Conservation (phyloP, 257 asterid genomes). For the Solanum virginianum region DNA sequence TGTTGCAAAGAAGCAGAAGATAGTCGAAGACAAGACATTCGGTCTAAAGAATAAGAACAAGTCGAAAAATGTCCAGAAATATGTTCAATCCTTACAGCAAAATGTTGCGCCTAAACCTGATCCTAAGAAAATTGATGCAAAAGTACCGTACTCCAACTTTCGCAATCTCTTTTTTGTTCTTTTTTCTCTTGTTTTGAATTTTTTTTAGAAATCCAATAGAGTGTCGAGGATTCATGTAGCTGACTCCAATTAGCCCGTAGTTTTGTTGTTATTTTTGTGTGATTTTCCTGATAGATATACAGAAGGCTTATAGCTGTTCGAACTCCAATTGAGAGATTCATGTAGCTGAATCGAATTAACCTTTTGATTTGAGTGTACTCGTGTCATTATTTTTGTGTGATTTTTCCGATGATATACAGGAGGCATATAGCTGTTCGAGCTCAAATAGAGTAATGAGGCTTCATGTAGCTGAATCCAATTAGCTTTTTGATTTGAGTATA, state of each 20-base stretch:
- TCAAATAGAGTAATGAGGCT: background rate
- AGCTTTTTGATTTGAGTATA: background rate
- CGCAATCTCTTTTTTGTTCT: background rate
- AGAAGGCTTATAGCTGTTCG: background rate
- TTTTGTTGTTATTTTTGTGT: background rate
- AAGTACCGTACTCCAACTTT: slow-evolving; percentile 26
- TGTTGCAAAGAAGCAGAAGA: slow-evolving; percentile 85
- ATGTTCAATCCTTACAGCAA: slow-evolving; percentile 72
- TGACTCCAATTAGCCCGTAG: background rate
- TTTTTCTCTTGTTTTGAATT: background rate
- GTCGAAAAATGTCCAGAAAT: slow-evolving; percentile 91
- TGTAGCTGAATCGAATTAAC: background rate
- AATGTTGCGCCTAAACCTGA: slow-evolving; percentile 73
- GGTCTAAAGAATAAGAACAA: slow-evolving; percentile 95
- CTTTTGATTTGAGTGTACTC: background rate
- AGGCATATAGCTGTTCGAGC: background rate
- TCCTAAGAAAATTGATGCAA: slow-evolving; percentile 44
- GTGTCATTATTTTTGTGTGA: background rate
- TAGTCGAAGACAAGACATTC: slow-evolving; percentile 91
- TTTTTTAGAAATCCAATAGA: background rate
- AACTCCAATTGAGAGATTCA: background rate
- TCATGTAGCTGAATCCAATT: background rate
- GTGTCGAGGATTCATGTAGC: background rate
- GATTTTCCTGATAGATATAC: background rate
- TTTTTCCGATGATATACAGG: background rate